Base-by-base conservation (phyloP, 2,329 filamentous ascomycete species). In the Fusarium sp. region DNA sequence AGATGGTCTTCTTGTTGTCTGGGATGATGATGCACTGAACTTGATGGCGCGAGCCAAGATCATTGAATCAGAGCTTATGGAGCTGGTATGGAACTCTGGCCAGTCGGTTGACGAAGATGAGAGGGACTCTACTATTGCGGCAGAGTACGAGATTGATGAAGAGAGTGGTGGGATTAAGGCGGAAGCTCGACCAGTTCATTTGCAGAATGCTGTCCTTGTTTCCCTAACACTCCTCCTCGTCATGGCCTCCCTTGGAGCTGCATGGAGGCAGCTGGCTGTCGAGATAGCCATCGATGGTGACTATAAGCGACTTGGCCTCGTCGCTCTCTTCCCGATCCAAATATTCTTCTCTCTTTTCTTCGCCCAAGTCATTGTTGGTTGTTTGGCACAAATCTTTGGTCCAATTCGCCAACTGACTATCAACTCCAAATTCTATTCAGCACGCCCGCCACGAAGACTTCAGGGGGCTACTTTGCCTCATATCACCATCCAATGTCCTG, bases 341-440 rank as follows among this genome's bases (percentile, higher is more conserved):
- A 86, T 94, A 65, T 94, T 95, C 85, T 94, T 95, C 83, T 93
- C 92, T 6, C 86, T 95, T 76, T 94, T 95, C 85, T 95, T 95
- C 79, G 91, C 87, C 28, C 92, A 95, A 81, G 92, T 94, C 77
- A 92, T 95, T 65, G 85, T 95, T 57, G 92, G 92, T 68, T 94
- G 91, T 78, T 81, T 95, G 77, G 90, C 91, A 6, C 93, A 95
- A 80, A 90, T 92, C 72, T 89, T 95, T 65, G 93, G 93, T 10
- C 93, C 93, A 2, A 89, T 95, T 63, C 87, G 88, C 53, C 92
- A 95, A 79, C 86, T 95, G 80, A 89, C 86, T 36, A 83, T 87
- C 76, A 96, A 96, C 86, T 94, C 92, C 78, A 93, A 92, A 80
- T 95, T 91, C 84, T 96, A 92, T 83, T 95, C 93, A 1, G 93